Base-by-base conservation (phyloP, 208 protist species). In the Endotrypanum monterogeii region DNA sequence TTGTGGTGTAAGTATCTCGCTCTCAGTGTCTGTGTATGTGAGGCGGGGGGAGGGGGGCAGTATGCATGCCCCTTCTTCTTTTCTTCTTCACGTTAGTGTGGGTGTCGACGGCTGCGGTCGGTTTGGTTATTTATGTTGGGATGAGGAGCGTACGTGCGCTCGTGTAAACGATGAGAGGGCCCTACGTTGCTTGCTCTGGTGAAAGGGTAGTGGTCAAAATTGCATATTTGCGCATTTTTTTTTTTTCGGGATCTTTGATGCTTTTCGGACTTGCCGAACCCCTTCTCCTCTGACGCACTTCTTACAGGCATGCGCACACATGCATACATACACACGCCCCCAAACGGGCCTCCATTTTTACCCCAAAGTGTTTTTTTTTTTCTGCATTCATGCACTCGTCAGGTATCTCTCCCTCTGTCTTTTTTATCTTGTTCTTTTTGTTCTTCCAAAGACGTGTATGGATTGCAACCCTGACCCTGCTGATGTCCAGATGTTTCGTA, bases 61-160 rank as follows among this genome's bases (percentile, higher is more conserved):
- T 46, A 46, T 9, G 9, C 41, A 12, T 9, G 7, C 3, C 41
- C 41, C 41, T 9, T 12, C 41, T 46, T 9, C 37, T 20, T 41
- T 3, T 25, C n/a, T 62, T 16, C n/a, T n/a, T n/a, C n/a, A n/a
- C n/a, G n/a, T n/a, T n/a, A n/a, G n/a, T n/a, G 32, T 41, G 3
- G 28, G 57, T 62, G 57, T 25, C 9, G 14, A 39, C 23, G 12
- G 25, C n/a, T n/a, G n/a, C 48, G 14, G 51, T 57, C 58, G 39
- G 35, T 74, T 52, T 37, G 32, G 37, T 82, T 67, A 28, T 61
- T 46, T 73, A 57, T 63, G 51, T 52, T 67, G 41, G 52, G 37
- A 44, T 52, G 41, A 25, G 44, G 44, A 44, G n/a, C 11, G 12
- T 69, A 12, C 60, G 28, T 55, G 57, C 57, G 16, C 57, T 62